A percentile compares a stretch with the other conserved stretches of the same genome.
phyloP scores from a whole-genome alignment of 495 filamentous ascomycete species.

The Hyaloscypha finlandica region DNA sequence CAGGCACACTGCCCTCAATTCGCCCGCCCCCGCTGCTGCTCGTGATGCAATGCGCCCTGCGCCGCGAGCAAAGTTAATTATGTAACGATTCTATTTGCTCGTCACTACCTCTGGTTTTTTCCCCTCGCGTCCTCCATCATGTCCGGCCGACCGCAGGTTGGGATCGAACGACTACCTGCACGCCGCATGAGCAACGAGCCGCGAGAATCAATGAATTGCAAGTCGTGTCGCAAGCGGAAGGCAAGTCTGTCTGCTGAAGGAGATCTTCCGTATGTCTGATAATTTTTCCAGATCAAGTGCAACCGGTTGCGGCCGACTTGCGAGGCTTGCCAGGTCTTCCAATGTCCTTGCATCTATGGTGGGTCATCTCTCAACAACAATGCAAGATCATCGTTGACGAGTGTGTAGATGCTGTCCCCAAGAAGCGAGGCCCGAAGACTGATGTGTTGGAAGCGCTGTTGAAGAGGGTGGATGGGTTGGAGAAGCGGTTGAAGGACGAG shows the following conservation, averaged over 20 bases:
- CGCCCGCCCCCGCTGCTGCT: background rate
- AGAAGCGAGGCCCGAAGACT: constrained; percentile 86
- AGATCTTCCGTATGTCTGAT: constrained; percentile 23
- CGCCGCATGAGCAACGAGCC: constrained; percentile 74
- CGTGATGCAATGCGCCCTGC: constrained; percentile 19
- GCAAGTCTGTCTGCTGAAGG: constrained; percentile 44
- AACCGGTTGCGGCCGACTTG: constrained; percentile 82
- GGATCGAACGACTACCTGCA: constrained; percentile 75
- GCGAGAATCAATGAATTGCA: constrained; percentile 91
- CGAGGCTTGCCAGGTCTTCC: constrained; percentile 86
- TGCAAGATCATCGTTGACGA: constrained; percentile 7
- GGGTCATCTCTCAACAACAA: constrained; percentile 32
- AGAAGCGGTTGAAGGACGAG: constrained; percentile 66
- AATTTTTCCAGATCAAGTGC: constrained; percentile 70
- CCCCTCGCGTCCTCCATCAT: constrained; percentile 17
- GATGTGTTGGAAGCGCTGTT: constrained; percentile 82
- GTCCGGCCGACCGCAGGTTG: constrained; percentile 66
- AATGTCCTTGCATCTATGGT: constrained; percentile 89
- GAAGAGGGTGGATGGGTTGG: constrained; percentile 81
- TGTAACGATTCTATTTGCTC: constrained; percentile 19
- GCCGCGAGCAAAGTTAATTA: constrained; percentile 10
- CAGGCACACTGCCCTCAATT: background rate
- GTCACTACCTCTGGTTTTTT: background rate
- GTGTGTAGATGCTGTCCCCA: constrained; percentile 76
- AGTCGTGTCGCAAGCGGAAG: constrained; percentile 87